These are phyloP conservation scores for Blastomyces percursus DNA, from an alignment of 2,329 filamentous ascomycete species.

Conservation along the genomic window DNA sequence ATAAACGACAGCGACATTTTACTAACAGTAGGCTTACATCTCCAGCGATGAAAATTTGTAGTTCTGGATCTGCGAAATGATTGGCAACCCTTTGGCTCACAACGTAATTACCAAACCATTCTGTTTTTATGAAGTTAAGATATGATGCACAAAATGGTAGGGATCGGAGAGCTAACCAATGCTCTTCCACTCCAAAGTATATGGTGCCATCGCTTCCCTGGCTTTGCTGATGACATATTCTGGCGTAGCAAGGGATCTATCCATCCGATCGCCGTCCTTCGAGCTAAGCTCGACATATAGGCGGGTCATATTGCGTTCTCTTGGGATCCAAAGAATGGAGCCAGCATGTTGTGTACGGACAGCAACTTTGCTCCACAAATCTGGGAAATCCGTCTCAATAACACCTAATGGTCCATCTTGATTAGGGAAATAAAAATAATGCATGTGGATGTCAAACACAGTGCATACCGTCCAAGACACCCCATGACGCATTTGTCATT, in stretches of 20 bases:
- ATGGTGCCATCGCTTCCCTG: constrained; percentile 37
- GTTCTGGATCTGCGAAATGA: constrained; percentile 34
- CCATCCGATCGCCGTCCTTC: constrained; percentile 37
- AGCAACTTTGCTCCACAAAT: constrained; percentile 48
- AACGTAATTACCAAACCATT: constrained; percentile 44
- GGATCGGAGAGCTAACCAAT: constrained; percentile 21
- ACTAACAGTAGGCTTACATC: constrained; percentile 24
- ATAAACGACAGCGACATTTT: background rate
- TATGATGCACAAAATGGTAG: background rate
- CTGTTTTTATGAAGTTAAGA: constrained; percentile 13
- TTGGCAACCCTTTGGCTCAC: constrained; percentile 40
- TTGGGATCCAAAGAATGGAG: constrained; percentile 61
- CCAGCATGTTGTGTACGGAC: constrained; percentile 49
- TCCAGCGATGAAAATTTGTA: constrained; percentile 40
- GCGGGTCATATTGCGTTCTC: constrained; percentile 52
- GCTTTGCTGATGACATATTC: constrained; percentile 56
- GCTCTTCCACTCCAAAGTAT: constrained; percentile 34
- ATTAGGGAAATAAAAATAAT: background rate
- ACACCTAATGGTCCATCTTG: constrained; percentile 16
- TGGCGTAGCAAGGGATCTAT: constrained; percentile 53
- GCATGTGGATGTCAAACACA: constrained; percentile 18
- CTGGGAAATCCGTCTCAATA: constrained; percentile 51
- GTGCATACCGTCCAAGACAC: constrained; percentile 42
- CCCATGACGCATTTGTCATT: constrained; percentile 37
- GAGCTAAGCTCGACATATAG: constrained; percentile 53